phyloP scores from a whole-genome alignment of 2,329 filamentous ascomycete genomes.

The Xylariales sp. region DNA sequence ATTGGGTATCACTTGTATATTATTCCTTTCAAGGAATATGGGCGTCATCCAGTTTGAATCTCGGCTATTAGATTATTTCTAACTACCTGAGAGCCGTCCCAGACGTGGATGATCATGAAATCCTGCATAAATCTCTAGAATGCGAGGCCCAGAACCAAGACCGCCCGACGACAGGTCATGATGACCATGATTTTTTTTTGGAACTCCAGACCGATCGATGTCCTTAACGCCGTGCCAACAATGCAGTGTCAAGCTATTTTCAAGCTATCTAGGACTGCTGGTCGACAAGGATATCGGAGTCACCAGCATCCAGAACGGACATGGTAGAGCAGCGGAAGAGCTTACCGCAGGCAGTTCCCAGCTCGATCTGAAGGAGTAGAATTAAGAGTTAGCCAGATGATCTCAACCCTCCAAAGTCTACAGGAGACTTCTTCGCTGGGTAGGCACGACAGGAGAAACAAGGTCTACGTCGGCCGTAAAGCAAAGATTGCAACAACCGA shows the following conservation, averaged over 20 bases:
- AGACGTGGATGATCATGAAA: constrained; percentile 10
- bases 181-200: constrained; percentile 5
- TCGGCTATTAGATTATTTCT: constrained; percentile 14
- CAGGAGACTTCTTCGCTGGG: constrained; percentile 88
- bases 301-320: constrained; percentile 93
- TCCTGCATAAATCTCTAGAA: constrained; percentile 9
- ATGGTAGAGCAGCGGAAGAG: constrained; percentile 98
- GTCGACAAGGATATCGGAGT: constrained; percentile 94
- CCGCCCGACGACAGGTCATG: constrained; percentile 2
- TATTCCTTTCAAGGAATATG: constrained; percentile 9
- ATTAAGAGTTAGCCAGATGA: constrained; percentile 53
- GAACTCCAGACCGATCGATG: constrained; percentile 9
- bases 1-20: constrained; percentile 26
- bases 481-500: neutral
- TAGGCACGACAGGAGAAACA: constrained; percentile 36
- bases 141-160: neutral
- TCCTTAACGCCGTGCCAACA: constrained; percentile 22
- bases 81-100: constrained; percentile 15
- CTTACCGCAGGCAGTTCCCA: constrained; percentile 98
- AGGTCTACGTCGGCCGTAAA: constrained; percentile 6
- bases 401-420: constrained; percentile 85
- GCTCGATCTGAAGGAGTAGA: constrained; percentile 71
- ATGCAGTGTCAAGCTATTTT: constrained; percentile 17
- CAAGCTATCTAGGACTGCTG: constrained; percentile 59
- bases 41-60: constrained; percentile 13